phyloP scores from a whole-genome alignment of 2,329 filamentous ascomycete species.

The Phialemoniopsis sp. region DNA sequence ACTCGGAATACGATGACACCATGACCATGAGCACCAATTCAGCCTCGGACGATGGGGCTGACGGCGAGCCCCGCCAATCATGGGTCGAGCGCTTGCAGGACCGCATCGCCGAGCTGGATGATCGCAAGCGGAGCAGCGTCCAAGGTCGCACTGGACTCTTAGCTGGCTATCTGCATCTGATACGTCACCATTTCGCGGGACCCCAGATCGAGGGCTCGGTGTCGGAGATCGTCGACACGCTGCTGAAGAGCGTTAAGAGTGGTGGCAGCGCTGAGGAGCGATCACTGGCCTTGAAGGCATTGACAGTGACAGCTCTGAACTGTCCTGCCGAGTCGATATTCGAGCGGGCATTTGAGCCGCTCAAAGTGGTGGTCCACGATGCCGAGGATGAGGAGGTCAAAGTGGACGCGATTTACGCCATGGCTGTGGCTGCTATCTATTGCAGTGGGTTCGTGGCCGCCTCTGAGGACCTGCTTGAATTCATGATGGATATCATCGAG shows the following conservation, averaged over 20 bases:
- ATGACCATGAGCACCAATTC: conserved; percentile 39
- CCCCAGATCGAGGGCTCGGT: conserved; percentile 56
- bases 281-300: conserved; percentile 65
- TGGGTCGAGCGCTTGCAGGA: conserved; percentile 62
- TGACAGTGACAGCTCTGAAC: conserved; percentile 67
- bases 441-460: conserved; percentile 68
- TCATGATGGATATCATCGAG: conserved; percentile 72
- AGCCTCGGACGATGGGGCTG: conserved; percentile 64
- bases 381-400: conserved; percentile 65
- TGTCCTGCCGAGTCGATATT: conserved; percentile 63
- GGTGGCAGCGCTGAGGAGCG: conserved; percentile 67
- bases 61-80: conserved; percentile 17
- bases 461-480: conserved; percentile 68
- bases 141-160: conserved; percentile 66
- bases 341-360: conserved; percentile 49
- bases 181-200: conserved; percentile 65
- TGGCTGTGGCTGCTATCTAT: conserved; percentile 70
- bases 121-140: conserved; percentile 72
- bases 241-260: conserved; percentile 67
- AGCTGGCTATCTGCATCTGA: conserved; percentile 55
- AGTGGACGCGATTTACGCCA: conserved; percentile 66
- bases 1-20: conserved; percentile 45
- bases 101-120: conserved; percentile 66
- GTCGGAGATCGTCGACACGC: conserved; percentile 57
- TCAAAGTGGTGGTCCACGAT: conserved; percentile 63